A percentile compares a stretch with the other conserved stretches of the same genome.
Evolutionary conservation across 2,329 filamentous ascomycete species (phyloP).

Genomic region (Nigrospora sphaerica): DNA sequence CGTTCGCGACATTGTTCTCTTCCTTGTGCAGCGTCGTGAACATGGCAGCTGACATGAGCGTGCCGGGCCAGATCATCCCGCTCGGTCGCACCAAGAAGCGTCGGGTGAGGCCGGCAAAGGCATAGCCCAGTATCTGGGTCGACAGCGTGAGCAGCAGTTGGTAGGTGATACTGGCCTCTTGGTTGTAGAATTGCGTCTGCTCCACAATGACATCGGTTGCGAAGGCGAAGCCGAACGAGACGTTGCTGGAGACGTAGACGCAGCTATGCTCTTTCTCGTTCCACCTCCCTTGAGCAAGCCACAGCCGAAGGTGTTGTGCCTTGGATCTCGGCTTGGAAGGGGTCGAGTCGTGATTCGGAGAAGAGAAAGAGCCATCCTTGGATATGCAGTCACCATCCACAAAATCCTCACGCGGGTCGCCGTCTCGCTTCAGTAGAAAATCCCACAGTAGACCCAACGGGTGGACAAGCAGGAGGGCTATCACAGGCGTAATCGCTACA

Average conservation of each 20-base stretch:
- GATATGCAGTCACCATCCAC: constrained; percentile 40
- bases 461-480: constrained; percentile 77
- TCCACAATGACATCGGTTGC: constrained; percentile 87
- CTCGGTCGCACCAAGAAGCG: constrained; percentile 78
- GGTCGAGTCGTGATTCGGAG: constrained; percentile 6
- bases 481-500: constrained; percentile 82
- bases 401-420: constrained; percentile 48
- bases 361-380: neutral
- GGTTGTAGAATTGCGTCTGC: constrained; percentile 83
- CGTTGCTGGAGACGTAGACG: constrained; percentile 84
- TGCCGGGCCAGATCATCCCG: constrained; percentile 89
- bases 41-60: constrained; percentile 83
- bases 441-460: constrained; percentile 80
- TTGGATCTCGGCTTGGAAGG: constrained; percentile 18
- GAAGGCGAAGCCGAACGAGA: constrained; percentile 84
- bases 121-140: constrained; percentile 80
- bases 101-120: constrained; percentile 75
- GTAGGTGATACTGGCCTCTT: constrained; percentile 68
- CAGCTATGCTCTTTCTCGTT: constrained; percentile 87
- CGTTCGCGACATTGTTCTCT: constrained; percentile 73
- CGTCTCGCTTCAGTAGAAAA: constrained; percentile 53
- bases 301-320: constrained; percentile 50
- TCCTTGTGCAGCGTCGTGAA: constrained; percentile 81
- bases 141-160: constrained; percentile 79
- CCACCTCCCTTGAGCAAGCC: constrained; percentile 75